A percentile compares a stretch with the other conserved stretches of the same genome.
These are phyloP conservation scores for Strobilomyces echinocephalus DNA, from an alignment of 768 basidiomycete species.

Conservation along the genomic window DNA sequence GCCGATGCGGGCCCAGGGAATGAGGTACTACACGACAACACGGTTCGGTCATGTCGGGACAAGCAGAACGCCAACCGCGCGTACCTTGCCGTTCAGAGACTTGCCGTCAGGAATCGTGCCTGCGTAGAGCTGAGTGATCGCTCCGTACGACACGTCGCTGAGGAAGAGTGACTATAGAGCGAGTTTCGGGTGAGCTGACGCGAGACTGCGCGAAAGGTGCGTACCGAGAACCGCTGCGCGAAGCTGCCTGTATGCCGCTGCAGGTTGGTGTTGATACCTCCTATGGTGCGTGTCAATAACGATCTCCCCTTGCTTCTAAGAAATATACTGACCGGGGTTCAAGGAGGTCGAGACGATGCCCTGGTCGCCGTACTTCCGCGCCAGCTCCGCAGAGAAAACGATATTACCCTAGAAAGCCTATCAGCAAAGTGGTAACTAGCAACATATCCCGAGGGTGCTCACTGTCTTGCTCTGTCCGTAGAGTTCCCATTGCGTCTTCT, in stretches of 20 bases:
- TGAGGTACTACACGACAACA: slow-evolving; percentile 34
- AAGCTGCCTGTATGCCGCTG: slow-evolving; percentile 9
- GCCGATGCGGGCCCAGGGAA: slow-evolving; percentile 45
- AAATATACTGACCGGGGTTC: slow-evolving; percentile 34
- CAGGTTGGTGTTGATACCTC: slow-evolving; percentile 21
- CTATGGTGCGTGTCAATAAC: background rate
- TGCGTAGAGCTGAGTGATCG: slow-evolving; percentile 47
- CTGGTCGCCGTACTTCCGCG: slow-evolving; percentile 37
- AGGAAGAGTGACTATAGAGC: slow-evolving; percentile 12
- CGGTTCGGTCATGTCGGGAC: background rate
- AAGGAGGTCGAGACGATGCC: slow-evolving; percentile 42
- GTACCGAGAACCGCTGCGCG: slow-evolving; percentile 1
- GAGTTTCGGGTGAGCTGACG: background rate
- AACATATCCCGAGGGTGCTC: background rate
- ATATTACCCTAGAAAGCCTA: slow-evolving; percentile 38
- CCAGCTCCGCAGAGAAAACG: slow-evolving; percentile 40
- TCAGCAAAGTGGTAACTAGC: background rate
- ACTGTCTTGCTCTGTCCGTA: slow-evolving; percentile 33
- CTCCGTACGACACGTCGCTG: slow-evolving; percentile 36
- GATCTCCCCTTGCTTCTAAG: background rate
- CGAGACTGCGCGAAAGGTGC: background rate
- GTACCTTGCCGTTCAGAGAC: slow-evolving; percentile 43
- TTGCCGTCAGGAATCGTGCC: slow-evolving; percentile 41
- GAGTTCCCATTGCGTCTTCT: background rate
- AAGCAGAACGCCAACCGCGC: background rate